phyloP scores from a whole-genome alignment of 352 stramenopile genomes.

The Phytophthora citricola region DNA sequence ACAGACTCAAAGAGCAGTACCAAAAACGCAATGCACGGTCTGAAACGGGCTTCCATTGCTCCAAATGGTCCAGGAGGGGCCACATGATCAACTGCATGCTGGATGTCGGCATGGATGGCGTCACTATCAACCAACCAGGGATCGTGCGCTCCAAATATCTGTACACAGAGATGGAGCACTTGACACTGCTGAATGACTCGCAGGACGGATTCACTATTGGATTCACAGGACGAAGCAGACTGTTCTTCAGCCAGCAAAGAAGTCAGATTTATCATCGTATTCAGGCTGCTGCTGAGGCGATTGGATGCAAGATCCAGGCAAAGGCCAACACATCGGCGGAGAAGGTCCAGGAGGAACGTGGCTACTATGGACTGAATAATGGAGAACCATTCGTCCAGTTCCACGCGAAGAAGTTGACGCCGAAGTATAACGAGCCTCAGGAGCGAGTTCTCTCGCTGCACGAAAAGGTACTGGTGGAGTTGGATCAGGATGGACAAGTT shows the following conservation, averaged over 20 bases:
- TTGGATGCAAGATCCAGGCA: constrained; percentile 64
- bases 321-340: constrained; percentile 45
- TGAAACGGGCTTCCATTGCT: constrained; percentile 59
- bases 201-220: constrained; percentile 70
- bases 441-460: constrained; percentile 71
- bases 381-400: constrained; percentile 79
- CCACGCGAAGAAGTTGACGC: constrained; percentile 64
- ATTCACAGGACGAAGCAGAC: constrained; percentile 65
- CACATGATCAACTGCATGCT: constrained; percentile 52
- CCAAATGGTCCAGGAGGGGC: constrained; percentile 70
- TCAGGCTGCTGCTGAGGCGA: constrained; percentile 55
- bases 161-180: constrained; percentile 84
- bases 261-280: constrained; percentile 60
- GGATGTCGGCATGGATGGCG: constrained; percentile 66
- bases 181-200: constrained; percentile 62
- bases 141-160: constrained; percentile 75
- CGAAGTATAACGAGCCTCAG: constrained; percentile 61
- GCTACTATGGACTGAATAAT: constrained; percentile 50
- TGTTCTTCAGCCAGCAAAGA: constrained; percentile 79
- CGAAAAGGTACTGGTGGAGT: constrained; percentile 72
- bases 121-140: constrained; percentile 50
- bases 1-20: constrained; percentile 67
- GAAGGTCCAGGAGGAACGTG: constrained; percentile 55
- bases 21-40: constrained; percentile 37
- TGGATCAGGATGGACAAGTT: constrained; percentile 57